A percentile compares a stretch with the other conserved stretches of the same genome.
phyloP scores from a whole-genome alignment of 116 monocot species.

The Phalaenopsis hybrid region DNA sequence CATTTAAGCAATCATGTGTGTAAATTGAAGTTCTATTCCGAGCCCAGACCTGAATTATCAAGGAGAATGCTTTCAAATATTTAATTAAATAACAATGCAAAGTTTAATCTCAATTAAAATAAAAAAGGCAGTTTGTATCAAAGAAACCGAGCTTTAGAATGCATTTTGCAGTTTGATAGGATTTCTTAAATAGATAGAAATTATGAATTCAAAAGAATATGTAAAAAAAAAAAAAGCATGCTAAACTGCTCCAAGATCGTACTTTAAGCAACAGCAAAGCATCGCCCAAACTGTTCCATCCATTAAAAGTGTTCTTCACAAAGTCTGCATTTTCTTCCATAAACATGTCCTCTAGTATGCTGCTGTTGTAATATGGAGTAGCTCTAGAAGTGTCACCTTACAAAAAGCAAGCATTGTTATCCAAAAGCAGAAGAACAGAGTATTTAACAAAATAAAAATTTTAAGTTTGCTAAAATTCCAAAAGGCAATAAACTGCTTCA shows the following conservation, averaged over 20 bases:
- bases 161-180: not conserved
- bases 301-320: slow-evolving; percentile 48
- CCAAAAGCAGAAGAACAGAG: slow-evolving; percentile 5
- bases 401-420: not conserved
- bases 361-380: slow-evolving; percentile 85
- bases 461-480: not conserved
- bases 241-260: slow-evolving; percentile 6
- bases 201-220: not conserved
- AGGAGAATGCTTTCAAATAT: slow-evolving; percentile 8
- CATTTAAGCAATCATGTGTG: slow-evolving; percentile 78
- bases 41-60: slow-evolving; percentile 71
- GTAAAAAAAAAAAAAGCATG: not conserved
- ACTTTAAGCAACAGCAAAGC: slow-evolving; percentile 82
- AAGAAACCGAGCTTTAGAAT: not conserved
- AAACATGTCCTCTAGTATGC: slow-evolving; percentile 92
- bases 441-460: not conserved
- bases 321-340: slow-evolving; percentile 82
- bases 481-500: not conserved
- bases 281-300: slow-evolving; percentile 55
- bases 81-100: not conserved
- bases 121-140: not conserved
- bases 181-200: not conserved
- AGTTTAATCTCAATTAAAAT: not conserved
- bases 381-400: slow-evolving; percentile 36
- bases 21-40: slow-evolving; percentile 77